Evolutionary conservation across 306 rosid species (phyloP).

Genomic region (Lagenaria siceraria): DNA sequence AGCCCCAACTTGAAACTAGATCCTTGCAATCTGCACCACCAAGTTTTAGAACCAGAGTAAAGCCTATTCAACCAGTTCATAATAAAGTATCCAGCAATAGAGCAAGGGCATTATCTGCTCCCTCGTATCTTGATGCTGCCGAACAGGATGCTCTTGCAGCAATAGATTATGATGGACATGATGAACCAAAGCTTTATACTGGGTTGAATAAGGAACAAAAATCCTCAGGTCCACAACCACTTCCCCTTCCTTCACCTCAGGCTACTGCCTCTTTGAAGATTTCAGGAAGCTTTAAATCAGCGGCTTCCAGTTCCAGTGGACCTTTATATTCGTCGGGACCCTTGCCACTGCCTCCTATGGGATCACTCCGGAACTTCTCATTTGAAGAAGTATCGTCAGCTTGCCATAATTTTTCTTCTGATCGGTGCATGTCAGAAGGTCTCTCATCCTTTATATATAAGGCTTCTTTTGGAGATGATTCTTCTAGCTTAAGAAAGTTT

Average conservation of each 20-base stretch:
- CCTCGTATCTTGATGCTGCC: slow-evolving; percentile 83
- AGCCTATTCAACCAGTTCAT: slow-evolving; percentile 49
- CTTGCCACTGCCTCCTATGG: slow-evolving; percentile 84
- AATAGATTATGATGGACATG: slow-evolving; percentile 34
- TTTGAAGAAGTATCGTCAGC: slow-evolving; percentile 72
- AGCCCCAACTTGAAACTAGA: slow-evolving; percentile 56
- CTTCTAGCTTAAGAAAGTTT: slow-evolving; percentile 57
- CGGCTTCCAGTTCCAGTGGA: slow-evolving; percentile 47
- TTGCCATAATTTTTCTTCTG: slow-evolving; percentile 74
- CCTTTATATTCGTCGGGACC: slow-evolving; percentile 70
- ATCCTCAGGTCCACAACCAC: slow-evolving; percentile 69
- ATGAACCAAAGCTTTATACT: slow-evolving; percentile 33
- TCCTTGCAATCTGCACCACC: slow-evolving; percentile 92
- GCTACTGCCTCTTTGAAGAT: slow-evolving; percentile 35
- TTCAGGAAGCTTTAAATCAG: slow-evolving; percentile 64
- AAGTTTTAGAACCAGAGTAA: slow-evolving; percentile 87
- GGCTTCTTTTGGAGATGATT: slow-evolving; percentile 86
- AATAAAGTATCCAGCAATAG: slow-evolving; percentile 37
- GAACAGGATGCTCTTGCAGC: slow-evolving; percentile 63
- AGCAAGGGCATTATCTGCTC: slow-evolving; percentile 73
- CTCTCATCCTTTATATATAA: slow-evolving; percentile 72
- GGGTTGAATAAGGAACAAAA: slow-evolving; percentile 53
- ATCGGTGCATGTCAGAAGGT: slow-evolving; percentile 82
- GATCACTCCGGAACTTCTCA: slow-evolving; percentile 44
- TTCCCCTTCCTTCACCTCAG: slow-evolving; percentile 91